phyloP scores from a whole-genome alignment of 2,329 filamentous ascomycete species.

The Xylariaceae sp. region DNA sequence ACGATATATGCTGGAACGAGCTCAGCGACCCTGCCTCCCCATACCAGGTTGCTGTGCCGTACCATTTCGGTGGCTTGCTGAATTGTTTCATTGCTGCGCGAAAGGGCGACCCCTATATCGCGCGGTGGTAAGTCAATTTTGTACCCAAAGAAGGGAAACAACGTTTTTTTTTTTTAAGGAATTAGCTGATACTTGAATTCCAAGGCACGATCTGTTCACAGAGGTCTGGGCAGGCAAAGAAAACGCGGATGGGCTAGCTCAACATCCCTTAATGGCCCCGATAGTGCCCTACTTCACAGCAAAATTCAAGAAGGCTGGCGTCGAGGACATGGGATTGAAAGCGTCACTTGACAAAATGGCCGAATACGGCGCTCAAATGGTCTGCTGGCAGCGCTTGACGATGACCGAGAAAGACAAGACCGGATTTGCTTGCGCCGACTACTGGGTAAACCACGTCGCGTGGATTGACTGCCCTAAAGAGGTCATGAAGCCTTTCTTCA shows the following conservation, averaged over 20 bases:
- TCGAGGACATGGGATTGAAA: conserved; percentile 29
- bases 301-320: conserved; percentile 19
- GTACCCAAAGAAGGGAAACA: no score
- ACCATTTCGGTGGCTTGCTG: conserved; percentile 26
- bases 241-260: conserved; percentile 24
- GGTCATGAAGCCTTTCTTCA: conserved; percentile 1
- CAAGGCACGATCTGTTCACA: conserved; percentile 34
- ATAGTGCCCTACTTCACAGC: conserved; percentile 24
- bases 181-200: conserved; percentile 1
- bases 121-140: conserved; percentile 23
- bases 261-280: conserved; percentile 27
- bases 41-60: conserved; percentile 28
- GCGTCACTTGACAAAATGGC: conserved; percentile 27
- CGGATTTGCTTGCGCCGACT: conserved; percentile 23
- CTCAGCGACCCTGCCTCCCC: conserved; percentile 33
- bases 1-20: conserved; percentile 36
- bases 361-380: conserved; percentile 38
- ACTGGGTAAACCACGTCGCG: conserved; percentile 18
- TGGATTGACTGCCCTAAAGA: conserved; percentile 16
- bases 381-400: conserved; percentile 33
- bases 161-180: no score
- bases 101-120: conserved; percentile 38
- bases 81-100: conserved; percentile 38
- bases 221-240: conserved; percentile 28
- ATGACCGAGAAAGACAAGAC: conserved; percentile 23